Evolutionary conservation across 305 asterid genomes (phyloP).

Genomic region (Fraxinus greggii): DNA sequence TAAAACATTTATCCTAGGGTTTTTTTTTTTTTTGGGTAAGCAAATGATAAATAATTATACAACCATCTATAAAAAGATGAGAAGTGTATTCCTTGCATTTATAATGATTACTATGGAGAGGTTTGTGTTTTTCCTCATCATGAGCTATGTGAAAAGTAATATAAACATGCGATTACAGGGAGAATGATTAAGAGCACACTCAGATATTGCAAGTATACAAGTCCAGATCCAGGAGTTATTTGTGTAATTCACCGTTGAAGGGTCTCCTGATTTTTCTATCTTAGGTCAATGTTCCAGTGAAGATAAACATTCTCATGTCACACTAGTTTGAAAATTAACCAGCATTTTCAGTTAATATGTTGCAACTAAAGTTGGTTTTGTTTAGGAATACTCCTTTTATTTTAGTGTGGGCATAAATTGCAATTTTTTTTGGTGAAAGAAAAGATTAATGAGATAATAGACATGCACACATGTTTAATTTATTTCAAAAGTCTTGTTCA

Average conservation of each 20-base stretch:
- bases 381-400: neutral
- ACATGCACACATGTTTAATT: neutral
- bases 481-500: neutral
- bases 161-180: neutral
- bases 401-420: neutral
- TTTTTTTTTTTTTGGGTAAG: neutral
- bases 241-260: neutral
- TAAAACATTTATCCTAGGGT: neutral
- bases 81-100: neutral
- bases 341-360: neutral
- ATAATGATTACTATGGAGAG: neutral
- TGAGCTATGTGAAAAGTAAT: neutral
- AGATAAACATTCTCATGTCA: conserved; percentile 4
- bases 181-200: neutral
- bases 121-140: neutral
- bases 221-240: neutral
- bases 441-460: neutral
- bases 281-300: neutral
- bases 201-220: neutral
- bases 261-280: neutral
- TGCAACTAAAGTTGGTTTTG: neutral
- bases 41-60: neutral
- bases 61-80: neutral
- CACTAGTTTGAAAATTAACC: neutral
- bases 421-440: neutral